phyloP scores from a whole-genome alignment of 2,329 filamentous ascomycete species.

The Fonsecaea pedrosoi region DNA sequence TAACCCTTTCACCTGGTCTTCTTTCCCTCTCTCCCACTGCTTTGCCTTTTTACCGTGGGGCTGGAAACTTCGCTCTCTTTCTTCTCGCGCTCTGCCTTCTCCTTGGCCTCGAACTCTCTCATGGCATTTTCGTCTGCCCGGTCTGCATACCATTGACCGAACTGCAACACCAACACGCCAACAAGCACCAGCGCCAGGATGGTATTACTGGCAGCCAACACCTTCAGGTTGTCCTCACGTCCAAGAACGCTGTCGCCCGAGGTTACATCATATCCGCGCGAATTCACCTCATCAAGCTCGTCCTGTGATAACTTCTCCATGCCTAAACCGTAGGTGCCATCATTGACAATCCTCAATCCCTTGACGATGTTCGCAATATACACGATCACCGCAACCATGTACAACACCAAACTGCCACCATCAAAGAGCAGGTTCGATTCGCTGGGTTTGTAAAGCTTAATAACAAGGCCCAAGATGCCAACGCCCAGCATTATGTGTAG shows the following conservation, averaged over 20 bases:
- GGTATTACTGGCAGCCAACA: conserved; percentile 92
- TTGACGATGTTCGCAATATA: conserved; percentile 98
- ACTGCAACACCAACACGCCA: conserved; percentile 90
- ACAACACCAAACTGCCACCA: conserved; percentile 72
- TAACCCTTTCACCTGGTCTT: conserved; percentile 42
- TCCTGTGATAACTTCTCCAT: conserved; percentile 38
- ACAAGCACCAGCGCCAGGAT: conserved; percentile 92
- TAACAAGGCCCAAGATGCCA: conserved; percentile 85
- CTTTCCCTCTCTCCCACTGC: conserved; percentile 41
- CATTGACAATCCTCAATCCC: conserved; percentile 82
- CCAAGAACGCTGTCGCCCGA: conserved; percentile 67
- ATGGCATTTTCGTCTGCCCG: conserved; percentile 86
- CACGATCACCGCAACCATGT: conserved; percentile 85
- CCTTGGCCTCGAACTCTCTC: conserved; percentile 59
- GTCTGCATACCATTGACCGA: conserved; percentile 98
- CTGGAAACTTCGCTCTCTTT: conserved; percentile 27
- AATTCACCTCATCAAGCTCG: conserved; percentile 47
- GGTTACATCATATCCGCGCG: conserved; percentile 38
- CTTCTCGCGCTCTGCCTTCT: conserved; percentile 28
- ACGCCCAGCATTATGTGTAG: conserved; percentile 91
- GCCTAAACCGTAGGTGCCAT: conserved; percentile 66
- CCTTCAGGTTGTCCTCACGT: conserved; percentile 86
- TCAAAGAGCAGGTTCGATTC: conserved; percentile 97
- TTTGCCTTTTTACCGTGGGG: conserved; percentile 38
- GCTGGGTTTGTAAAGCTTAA: conserved; percentile 91